These are phyloP conservation scores for Heritiera littoralis DNA, from an alignment of 345 rosid genomes.

Conservation along the genomic window DNA sequence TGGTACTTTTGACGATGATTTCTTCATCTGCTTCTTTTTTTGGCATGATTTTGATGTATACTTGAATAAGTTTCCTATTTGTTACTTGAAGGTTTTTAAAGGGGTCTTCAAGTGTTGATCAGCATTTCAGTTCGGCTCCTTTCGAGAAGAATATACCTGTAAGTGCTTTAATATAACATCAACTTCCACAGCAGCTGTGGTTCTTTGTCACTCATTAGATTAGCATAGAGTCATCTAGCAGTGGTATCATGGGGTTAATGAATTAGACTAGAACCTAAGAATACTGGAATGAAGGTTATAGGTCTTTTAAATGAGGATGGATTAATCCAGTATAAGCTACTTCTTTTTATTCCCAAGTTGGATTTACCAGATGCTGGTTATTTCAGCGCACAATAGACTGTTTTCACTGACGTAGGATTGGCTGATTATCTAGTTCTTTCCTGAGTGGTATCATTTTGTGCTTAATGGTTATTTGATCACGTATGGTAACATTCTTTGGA, in stretches of 20 bases:
- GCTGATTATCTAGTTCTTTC: not conserved
- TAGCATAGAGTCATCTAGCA: not conserved
- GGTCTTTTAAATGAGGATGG: not conserved
- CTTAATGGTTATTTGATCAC: constrained; percentile 5
- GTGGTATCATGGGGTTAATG: not conserved
- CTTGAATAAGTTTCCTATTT: constrained; percentile 1
- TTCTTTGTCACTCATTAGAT: not conserved
- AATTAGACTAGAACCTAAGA: not conserved
- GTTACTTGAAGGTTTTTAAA: constrained; percentile 62
- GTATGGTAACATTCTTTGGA: constrained; percentile 1
- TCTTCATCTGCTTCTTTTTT: not conserved
- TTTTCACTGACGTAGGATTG: not conserved
- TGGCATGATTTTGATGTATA: not conserved
- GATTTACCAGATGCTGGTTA: not conserved
- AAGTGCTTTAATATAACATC: constrained; percentile 35
- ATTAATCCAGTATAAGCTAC: not conserved
- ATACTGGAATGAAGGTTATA: not conserved
- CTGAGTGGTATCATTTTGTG: not conserved
- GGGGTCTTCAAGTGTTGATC: constrained; percentile 92
- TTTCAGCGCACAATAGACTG: not conserved
- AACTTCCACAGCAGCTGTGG: not conserved
- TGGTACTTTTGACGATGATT: not conserved
- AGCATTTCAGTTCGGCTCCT: constrained; percentile 71
- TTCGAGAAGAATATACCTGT: constrained; percentile 88
- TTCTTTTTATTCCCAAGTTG: not conserved